A percentile compares a stretch with the other conserved stretches of the same genome.
phyloP scores from a whole-genome alignment of 192 early-diverging fungal genomes.

The Umbelopsis sp. region DNA sequence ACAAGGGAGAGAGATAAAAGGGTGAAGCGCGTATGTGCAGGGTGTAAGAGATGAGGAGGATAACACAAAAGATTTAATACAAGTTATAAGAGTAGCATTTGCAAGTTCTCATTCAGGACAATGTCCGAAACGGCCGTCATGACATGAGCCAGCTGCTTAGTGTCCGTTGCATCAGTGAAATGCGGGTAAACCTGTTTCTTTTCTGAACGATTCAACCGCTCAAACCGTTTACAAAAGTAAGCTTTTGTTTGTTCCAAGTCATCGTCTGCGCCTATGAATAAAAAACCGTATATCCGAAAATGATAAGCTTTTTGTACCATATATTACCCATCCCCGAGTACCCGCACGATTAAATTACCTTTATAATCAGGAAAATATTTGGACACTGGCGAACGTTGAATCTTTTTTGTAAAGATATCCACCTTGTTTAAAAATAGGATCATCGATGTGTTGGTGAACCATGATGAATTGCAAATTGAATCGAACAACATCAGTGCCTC shows the following conservation, averaged over 20 bases:
- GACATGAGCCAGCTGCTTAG: slow-evolving; percentile 47
- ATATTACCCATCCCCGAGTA: no score
- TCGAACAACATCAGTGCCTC: slow-evolving; percentile 63
- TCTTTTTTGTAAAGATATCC: slow-evolving; percentile 59
- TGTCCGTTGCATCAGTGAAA: slow-evolving; percentile 56
- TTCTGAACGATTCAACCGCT: slow-evolving; percentile 42
- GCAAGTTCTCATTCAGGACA: slow-evolving; percentile 45
- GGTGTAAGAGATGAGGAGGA: no score
- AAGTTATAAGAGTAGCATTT: not conserved
- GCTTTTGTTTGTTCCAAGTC: slow-evolving; percentile 32
- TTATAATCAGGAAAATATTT: slow-evolving; percentile 57
- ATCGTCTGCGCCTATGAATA: slow-evolving; percentile 26
- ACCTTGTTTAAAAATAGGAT: slow-evolving; percentile 67
- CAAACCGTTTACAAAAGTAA: slow-evolving; percentile 49
- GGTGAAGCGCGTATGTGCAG: not conserved
- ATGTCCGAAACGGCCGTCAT: slow-evolving; percentile 51
- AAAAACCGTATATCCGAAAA: not conserved
- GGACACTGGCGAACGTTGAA: slow-evolving; percentile 44
- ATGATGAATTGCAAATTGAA: slow-evolving; percentile 60
- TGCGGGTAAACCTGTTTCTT: slow-evolving; percentile 55
- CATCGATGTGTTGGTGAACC: slow-evolving; percentile 63
- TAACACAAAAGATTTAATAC: no score
- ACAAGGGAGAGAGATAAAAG: not conserved
- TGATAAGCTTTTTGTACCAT: not conserved
- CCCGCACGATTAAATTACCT: slow-evolving; percentile 34